phyloP scores from a whole-genome alignment of 164 flowering plant genomes.

The Taxillus chinensis region DNA sequence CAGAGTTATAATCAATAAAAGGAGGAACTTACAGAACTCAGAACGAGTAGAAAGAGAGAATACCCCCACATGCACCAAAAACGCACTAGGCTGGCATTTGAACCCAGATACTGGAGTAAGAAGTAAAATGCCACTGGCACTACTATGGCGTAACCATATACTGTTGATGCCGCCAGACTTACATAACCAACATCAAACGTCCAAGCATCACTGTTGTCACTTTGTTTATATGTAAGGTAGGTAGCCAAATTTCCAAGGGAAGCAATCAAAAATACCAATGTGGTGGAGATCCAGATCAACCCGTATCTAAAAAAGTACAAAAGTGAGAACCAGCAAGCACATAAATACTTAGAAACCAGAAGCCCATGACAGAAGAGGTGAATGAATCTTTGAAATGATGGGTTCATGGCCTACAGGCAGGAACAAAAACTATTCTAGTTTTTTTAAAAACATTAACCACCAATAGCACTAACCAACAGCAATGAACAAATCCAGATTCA shows the following conservation, averaged over 20 bases:
- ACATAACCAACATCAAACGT: slow-evolving; percentile 77
- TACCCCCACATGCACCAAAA: slow-evolving; percentile 99
- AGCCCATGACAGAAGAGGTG: too few relatives aligned
- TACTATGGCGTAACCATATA: slow-evolving; percentile 67
- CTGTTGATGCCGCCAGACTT: slow-evolving; percentile 51
- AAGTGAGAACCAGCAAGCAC: slow-evolving; percentile 8
- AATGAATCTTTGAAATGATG: too few relatives aligned
- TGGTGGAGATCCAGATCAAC: slow-evolving; percentile 82
- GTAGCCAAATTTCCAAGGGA: slow-evolving; percentile 92
- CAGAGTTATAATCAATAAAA: background rate
- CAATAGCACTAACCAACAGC: too few relatives aligned
- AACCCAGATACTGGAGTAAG: slow-evolving; percentile 77
- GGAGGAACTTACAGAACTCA: slow-evolving; percentile 55
- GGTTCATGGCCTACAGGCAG: too few relatives aligned
- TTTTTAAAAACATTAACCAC: too few relatives aligned
- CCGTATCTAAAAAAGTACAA: slow-evolving; percentile 57
- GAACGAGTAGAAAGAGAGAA: slow-evolving; percentile 72
- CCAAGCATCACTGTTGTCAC: slow-evolving; percentile 46
- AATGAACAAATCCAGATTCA: too few relatives aligned
- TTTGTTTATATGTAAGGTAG: slow-evolving; percentile 56
- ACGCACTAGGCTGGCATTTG: slow-evolving; percentile 55
- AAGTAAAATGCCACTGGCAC: slow-evolving; percentile 89
- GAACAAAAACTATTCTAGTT: too few relatives aligned
- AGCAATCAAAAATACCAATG: slow-evolving; percentile 76
- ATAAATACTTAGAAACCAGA: background rate